These are phyloP conservation scores for Rusavskia elegans DNA, from an alignment of 495 filamentous ascomycete species.

Conservation along the genomic window DNA sequence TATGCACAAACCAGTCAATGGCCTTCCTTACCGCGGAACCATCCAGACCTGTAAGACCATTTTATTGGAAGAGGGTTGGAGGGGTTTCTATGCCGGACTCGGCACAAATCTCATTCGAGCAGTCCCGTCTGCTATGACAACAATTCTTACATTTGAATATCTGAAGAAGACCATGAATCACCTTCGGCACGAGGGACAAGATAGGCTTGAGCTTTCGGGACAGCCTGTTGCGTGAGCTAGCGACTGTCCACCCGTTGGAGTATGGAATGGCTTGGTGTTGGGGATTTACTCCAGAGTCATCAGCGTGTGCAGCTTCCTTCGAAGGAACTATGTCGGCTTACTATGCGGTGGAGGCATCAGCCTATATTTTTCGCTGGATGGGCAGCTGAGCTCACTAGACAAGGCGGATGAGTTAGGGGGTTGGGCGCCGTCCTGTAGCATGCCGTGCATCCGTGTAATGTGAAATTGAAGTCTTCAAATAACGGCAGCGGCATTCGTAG, in stretches of 20 bases:
- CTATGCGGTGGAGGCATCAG: no score
- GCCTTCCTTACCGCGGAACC: constrained; percentile 66
- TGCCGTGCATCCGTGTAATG: no score
- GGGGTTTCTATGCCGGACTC: constrained; percentile 94
- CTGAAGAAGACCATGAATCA: constrained; percentile 42
- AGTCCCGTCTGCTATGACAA: constrained; percentile 87
- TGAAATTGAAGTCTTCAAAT: no score
- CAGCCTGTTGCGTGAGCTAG: constrained; percentile 1
- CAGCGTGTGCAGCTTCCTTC: no score
- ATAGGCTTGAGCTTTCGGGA: constrained; percentile 15
- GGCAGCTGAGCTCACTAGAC: no score
- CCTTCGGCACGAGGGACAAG: constrained; percentile 32
- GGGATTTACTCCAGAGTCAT: neutral
- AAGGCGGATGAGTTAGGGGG: no score
- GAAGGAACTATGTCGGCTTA: no score
- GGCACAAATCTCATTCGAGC: constrained; percentile 95
- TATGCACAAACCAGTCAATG: constrained; percentile 39
- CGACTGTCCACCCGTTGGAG: neutral
- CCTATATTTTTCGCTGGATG: no score
- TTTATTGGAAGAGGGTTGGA: constrained; percentile 81
- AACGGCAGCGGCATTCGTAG: no score
- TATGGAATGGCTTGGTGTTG: neutral
- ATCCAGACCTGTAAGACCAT: constrained; percentile 74
- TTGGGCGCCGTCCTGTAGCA: no score
- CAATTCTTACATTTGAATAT: constrained; percentile 93